Evolutionary conservation across 331 rosid species (phyloP), one percentile per base, ranked within the genome.

Genomic region (Saraca asoca): DNA sequence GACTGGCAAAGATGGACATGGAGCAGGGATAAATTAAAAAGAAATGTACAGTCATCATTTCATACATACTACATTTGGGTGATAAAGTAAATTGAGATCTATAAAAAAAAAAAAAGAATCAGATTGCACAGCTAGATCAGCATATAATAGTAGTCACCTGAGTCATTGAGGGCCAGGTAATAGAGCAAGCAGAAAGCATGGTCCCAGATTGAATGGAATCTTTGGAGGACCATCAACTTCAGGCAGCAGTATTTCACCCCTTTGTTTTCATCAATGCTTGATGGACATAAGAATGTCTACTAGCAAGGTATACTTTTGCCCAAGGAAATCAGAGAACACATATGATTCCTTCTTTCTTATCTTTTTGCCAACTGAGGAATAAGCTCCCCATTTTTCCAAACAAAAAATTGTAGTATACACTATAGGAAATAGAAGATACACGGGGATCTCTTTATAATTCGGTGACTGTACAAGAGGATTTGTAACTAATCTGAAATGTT

Each of bases 381-480:
- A 65, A 58, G 0, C 20, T 55, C 39, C 13, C 62, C 7, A 1
- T 24, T 17, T 9, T 15, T 33, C 13, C 9, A 6, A 18, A 17
- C 5, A 12, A 43, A 41, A 71, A 50, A 37, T 29, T 38, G 51
- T 58, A 34, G 19, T 16, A 65, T 48, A 37, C 20, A 42, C 49
- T 24, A 14, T 18, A 39, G 37, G 61, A 64, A 43, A 65, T 55
- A 44, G 58, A 62, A 71, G 63, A 71, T 42, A 43, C 60, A 60
- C 35, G 53, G 35, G 69, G n/a, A n/a, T n/a, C n/a, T 65, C 59
- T 80, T 72, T 69, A 62, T 62, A 68, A 67, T 6, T 43, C 51
- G 66, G 55, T 62, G 59, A 59, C 79, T 67, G 73, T 70, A 73
- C 79, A 79, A 73, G 61, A 51, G 55, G 70, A 63, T 46, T 51